Percentiles rank a stretch among this genome's conserved stretches.
phyloP scores from a whole-genome alignment of 1,284 basidiomycete genomes.

The Trichosporon sp. region DNA sequence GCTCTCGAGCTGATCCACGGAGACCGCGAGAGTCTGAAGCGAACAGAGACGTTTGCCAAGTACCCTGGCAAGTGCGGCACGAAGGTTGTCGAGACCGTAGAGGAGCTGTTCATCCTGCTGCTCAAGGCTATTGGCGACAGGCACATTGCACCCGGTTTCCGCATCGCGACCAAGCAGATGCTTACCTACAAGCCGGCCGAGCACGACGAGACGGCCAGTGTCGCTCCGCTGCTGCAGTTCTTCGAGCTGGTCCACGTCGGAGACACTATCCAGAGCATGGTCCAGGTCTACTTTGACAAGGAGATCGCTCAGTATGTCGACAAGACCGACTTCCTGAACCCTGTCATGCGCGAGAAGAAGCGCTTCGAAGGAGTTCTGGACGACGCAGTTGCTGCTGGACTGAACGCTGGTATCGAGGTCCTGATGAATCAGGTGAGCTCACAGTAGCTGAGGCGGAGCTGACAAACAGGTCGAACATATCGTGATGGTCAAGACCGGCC shows the following conservation, averaged over 20 bases:
- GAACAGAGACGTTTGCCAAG: slow-evolving; percentile 78
- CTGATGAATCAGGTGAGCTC: slow-evolving; percentile 80
- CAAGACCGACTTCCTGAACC: slow-evolving; percentile 86
- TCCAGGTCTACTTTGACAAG: slow-evolving; percentile 96
- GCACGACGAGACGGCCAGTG: slow-evolving; percentile 67
- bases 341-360: slow-evolving; percentile 92
- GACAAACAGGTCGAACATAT: slow-evolving; percentile 81
- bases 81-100: slow-evolving; percentile 78
- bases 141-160: slow-evolving; percentile 82
- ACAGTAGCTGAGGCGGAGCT: slow-evolving; percentile 9
- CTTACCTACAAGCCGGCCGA: slow-evolving; percentile 76
- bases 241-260: slow-evolving; percentile 96
- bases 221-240: slow-evolving; percentile 90
- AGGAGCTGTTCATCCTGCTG: slow-evolving; percentile 83
- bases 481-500: slow-evolving; percentile 71
- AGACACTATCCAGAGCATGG: slow-evolving; percentile 94
- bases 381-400: slow-evolving; percentile 82
- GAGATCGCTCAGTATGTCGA: slow-evolving; percentile 85
- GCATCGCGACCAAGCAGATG: slow-evolving; percentile 78
- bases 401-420: slow-evolving; percentile 92
- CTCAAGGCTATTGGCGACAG: slow-evolving; percentile 69
- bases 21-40: slow-evolving; percentile 81
- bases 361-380: slow-evolving; percentile 86
- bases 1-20: slow-evolving; percentile 89
- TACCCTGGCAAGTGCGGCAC: slow-evolving; percentile 79